Base-by-base conservation (phyloP, 352 stramenopile species). In the Peronosclerospora sorghi region DNA sequence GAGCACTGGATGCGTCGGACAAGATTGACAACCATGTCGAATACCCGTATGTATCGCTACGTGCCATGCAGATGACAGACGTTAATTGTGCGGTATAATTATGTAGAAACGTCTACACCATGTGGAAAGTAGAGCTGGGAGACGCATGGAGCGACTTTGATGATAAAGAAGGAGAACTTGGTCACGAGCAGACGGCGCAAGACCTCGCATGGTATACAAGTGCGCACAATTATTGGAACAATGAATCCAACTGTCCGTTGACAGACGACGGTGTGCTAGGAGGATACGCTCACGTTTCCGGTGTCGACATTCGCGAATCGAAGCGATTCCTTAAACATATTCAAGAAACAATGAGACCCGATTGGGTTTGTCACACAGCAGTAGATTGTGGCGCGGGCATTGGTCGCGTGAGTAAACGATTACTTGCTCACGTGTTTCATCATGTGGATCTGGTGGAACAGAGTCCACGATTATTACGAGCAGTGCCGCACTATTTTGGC, bases 211-310 rank as follows among this genome's bases (percentile, higher is more conserved):
- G 78, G 78, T 90, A 90, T 49, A 56, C 71, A 21, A 83, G 69
- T 32, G 78, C 68, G 12, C 73, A 83, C 49, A 59, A 68, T n/a
- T 90, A 82, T 46, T 90, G 78, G 78, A 60, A 90, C 58, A 68
- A 97, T 51, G 84, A 83, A 48, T 47, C 46, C n/a, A 97, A 97
- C 50, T 97, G 89, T 54, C 73, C 86, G 0, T 53, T 89, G 14
- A 95, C 86, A 8, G 74, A 98, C 39, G 75, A 97, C 59, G 94
- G 94, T 15, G 91, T 98, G 18, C 59, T 98, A 5, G 94, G 95
- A 40, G 86, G 84, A 12, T 95, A 85, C 51, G 84, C 73, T 2
- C 72, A 90, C 52, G 74, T 95, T 27, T 91, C 79, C 8, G 72
- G 67, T 8, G 67, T 73, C 5, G 85, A 96, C 41, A 67, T 95